phyloP scores from a whole-genome alignment of 352 stramenopile genomes.

The Ophiocytium majus region DNA sequence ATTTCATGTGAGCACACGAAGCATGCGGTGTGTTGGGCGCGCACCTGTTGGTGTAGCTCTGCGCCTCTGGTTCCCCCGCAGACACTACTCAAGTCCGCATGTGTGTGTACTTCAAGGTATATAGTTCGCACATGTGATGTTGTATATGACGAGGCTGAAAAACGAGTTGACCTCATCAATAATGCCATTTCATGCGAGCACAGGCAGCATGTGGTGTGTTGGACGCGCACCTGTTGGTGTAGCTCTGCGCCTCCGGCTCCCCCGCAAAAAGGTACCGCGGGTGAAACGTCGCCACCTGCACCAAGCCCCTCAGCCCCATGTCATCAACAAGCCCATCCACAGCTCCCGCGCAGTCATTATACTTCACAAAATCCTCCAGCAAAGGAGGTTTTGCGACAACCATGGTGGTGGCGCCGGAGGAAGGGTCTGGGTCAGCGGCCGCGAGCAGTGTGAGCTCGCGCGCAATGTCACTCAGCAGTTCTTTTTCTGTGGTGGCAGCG shows the following conservation, averaged over 20 bases:
- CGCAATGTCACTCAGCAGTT: background rate
- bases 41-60: no score
- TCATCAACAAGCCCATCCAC: constrained; percentile 50
- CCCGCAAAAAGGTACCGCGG: constrained; percentile 4
- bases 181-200: no score
- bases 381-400: constrained; percentile 41
- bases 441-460: background rate
- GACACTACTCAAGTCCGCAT: no score
- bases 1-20: no score
- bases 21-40: no score
- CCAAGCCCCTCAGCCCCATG: constrained; percentile 32
- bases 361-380: constrained; percentile 36
- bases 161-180: no score
- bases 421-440: background rate
- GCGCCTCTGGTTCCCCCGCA: no score
- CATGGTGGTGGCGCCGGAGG: constrained; percentile 33
- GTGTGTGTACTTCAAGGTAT: no score
- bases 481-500: background rate
- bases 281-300: constrained; percentile 34
- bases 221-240: constrained; percentile 11
- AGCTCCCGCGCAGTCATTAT: constrained; percentile 17
- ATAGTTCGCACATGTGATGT: no score
- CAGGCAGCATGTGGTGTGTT: no score
- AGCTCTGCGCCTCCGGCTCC: background rate
- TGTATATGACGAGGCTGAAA: no score